These are phyloP conservation scores for Sarcomyxa edulis DNA, from an alignment of 768 basidiomycete genomes.

Conservation along the genomic window DNA sequence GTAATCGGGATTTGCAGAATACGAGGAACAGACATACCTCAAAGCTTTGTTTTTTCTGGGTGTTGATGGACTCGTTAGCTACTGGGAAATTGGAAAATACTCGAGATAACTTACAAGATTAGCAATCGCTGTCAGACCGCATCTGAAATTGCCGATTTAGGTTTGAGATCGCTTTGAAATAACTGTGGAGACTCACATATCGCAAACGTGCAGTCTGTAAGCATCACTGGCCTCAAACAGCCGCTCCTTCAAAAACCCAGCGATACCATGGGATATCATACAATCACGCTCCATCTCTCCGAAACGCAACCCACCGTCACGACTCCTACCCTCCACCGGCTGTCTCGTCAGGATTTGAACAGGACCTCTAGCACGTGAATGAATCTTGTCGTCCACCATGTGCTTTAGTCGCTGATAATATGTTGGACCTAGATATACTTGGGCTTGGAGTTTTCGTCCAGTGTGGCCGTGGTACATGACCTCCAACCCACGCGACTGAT, in stretches of 20 bases:
- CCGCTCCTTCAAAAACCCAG: slow-evolving; percentile 96
- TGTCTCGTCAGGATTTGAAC: slow-evolving; percentile 97
- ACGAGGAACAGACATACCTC: slow-evolving; percentile 45
- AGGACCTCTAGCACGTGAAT: slow-evolving; percentile 94
- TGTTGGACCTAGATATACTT: slow-evolving; percentile 97
- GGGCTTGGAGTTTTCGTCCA: slow-evolving; percentile 95
- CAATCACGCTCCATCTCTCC: slow-evolving; percentile 99
- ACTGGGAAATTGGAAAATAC: slow-evolving; percentile 1
- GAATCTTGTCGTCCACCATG: slow-evolving; percentile 99
- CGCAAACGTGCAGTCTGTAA: slow-evolving; percentile 93
- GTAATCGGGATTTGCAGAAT: slow-evolving; percentile 3
- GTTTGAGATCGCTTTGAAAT: too few species aligned
- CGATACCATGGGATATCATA: slow-evolving; percentile 99
- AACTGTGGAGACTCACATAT: slow-evolving; percentile 61
- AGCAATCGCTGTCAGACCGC: slow-evolving; percentile 95
- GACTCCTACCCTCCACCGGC: slow-evolving; percentile 96
- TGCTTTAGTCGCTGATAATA: slow-evolving; percentile 99
- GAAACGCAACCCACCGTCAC: slow-evolving; percentile 98
- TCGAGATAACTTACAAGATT: slow-evolving; percentile 64
- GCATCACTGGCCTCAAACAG: slow-evolving; percentile 91
- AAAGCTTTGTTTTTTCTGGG: slow-evolving; percentile 96
- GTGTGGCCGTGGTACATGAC: slow-evolving; percentile 99
- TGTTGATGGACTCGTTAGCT: slow-evolving; percentile 8
- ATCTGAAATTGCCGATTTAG: too few species aligned
- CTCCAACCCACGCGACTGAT: slow-evolving; percentile 95